Base-by-base conservation (phyloP, 2,329 filamentous ascomycete genomes). In the Calonectria crousiana region DNA sequence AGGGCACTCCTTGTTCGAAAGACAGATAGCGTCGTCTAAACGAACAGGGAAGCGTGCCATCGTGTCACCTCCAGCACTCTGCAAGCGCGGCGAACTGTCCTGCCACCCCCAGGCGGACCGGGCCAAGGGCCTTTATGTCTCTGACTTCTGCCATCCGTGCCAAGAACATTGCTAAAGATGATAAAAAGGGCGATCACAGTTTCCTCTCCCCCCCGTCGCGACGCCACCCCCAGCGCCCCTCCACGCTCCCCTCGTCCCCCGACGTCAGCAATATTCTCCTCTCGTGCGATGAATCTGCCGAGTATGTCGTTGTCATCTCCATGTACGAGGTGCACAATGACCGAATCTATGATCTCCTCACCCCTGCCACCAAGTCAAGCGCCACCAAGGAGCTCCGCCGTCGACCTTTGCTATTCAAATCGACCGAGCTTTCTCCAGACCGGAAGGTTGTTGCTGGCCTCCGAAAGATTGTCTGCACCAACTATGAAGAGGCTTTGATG, bases 271-370 rank as follows among this genome's bases (percentile, higher is more conserved):
- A 92, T 67, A 87, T 98, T 53, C 87, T 89, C 6, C 88, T 97
- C 0, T 89, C 91, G 0, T 86, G 83, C 77, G 84, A 86, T 52
- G 88, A 92, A 62, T 90, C 90, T 26, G 91, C 93, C 69, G 95
- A 98, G 78, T 98, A 98, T 79, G 93, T 94, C 6, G 92, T 99
- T 69, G 88, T 99, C 14, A 90, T 99, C 28, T 98, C 95, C 69
- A 99, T 99, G 96, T 98, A 98, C 84, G 97, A 99, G 84, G 96
- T 99, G 1, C 98, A 99, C 87, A 99, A 99, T 82, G 96, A 99
- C 85, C 93, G 96, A 44, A 98, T 99, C 78, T 98, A 97, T 83
- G 97, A 99, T 81, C 91, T 99, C 0, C 88, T 99, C 1, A 94
- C 93, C 0, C 90, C 91, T 0, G 89, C 91, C 3, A 85, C 88